Percentiles rank a stretch among this genome's conserved stretches.
Conservation (phyloP, 306 rosid genomes). For the Glycine tomentella region DNA sequence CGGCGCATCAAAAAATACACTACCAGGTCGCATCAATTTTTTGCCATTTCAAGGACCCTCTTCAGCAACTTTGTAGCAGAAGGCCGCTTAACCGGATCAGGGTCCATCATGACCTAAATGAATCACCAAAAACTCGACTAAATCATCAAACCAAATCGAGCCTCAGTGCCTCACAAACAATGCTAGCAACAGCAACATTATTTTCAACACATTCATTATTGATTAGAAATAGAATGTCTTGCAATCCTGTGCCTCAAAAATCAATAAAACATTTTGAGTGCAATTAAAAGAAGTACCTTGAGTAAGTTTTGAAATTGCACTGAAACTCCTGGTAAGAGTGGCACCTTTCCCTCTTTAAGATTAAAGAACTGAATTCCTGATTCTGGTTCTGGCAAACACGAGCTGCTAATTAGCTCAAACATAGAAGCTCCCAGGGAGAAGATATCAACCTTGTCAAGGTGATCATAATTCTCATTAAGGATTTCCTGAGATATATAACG, state of each 20-base stretch:
- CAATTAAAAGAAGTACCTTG: constrained; percentile 58
- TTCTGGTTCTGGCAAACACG: constrained; percentile 79
- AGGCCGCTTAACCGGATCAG: background rate
- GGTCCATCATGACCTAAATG: background rate
- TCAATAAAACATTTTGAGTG: too few species aligned
- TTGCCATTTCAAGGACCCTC: background rate
- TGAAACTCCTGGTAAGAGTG: constrained; percentile 87
- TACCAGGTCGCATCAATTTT: background rate
- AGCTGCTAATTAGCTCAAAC: constrained; percentile 73
- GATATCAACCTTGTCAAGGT: constrained; percentile 89
- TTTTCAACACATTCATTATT: too few species aligned
- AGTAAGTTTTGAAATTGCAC: constrained; percentile 87
- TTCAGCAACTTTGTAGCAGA: background rate
- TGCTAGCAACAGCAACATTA: too few species aligned
- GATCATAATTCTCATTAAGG: constrained; percentile 77
- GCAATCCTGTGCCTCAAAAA: too few species aligned
- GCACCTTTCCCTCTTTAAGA: constrained; percentile 79
- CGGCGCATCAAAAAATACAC: background rate
- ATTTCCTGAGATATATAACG: constrained; percentile 95
- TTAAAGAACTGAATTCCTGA: constrained; percentile 65
- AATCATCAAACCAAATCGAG: background rate
- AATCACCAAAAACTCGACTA: background rate
- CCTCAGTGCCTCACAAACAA: background rate
- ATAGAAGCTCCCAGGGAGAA: constrained; percentile 86
- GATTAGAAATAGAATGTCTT: too few species aligned